Percentiles rank a stretch among this genome's conserved stretches.
phyloP scores from a whole-genome alignment of 345 rosid genomes.

The Brassica nigra region DNA sequence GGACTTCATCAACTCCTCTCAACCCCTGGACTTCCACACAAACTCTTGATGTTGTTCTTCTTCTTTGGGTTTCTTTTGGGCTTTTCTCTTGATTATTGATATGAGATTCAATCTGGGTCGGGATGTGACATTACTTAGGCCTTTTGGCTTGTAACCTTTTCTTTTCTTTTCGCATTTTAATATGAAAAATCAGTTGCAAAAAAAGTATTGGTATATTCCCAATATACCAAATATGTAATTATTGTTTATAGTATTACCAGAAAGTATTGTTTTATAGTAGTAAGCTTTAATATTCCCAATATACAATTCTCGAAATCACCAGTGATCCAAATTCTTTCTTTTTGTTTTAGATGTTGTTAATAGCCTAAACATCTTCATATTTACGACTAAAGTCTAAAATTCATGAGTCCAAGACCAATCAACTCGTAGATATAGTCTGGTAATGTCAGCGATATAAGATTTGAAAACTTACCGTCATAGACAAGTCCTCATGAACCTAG shows the following conservation, averaged over 20 bases:
- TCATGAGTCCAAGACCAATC: background rate
- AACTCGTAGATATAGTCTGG: background rate
- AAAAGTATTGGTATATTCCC: no score
- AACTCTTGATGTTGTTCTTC: no score
- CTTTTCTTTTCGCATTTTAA: no score
- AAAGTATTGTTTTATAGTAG: background rate
- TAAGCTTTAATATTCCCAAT: background rate
- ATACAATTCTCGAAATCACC: background rate
- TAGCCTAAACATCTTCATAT: background rate
- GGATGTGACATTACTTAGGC: no score
- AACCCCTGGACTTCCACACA: no score
- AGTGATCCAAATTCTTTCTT: background rate
- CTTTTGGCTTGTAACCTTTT: no score
- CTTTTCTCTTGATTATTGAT: no score
- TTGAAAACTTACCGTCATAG: background rate
- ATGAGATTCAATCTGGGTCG: no score
- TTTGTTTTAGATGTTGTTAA: background rate
- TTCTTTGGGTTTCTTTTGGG: no score
- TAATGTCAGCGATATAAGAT: background rate
- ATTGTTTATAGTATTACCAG: background rate
- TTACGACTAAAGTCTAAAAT: background rate
- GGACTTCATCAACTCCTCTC: no score
- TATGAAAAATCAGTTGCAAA: no score
- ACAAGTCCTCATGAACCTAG: background rate
- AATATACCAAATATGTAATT: no score